Evolutionary conservation across 768 basidiomycete species (phyloP), one percentile per base, ranked within the genome.

Genomic region (Naganishia onofrii): DNA sequence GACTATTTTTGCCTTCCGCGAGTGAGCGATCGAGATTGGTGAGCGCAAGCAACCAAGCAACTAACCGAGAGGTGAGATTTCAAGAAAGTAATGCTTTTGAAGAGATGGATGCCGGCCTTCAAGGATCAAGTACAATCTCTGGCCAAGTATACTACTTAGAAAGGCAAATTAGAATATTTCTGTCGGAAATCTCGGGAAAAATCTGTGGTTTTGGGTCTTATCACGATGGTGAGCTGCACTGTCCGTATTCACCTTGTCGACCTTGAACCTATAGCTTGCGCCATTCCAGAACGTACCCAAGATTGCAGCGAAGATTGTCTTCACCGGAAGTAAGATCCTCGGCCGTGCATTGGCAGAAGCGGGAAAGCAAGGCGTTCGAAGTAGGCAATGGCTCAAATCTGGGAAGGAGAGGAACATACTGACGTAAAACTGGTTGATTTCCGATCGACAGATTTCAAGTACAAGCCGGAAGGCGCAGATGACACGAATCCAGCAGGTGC

Each of bases 341-440:
- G 93, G 96, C 67, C 94, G 90, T 82, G 96, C 96, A 52, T 87
- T 98, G 66, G 83, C 85, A 38, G 93, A 93, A 77, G 96, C 94
- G 1, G 92, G 92, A 44, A 85, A 86, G 75, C 96, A 99, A 80
- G 95, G 94, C 13, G 87, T 90, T 52, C 89, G 92, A 85, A 99
- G 96, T 98, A 79, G 76, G 89, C 79, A 21, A 13, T 15, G 56
- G 9, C 7, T 8, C 1, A 36, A 12, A 15, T 21, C 28, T 29
- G n/a, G 52, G 26, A 34, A 52, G 32, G 32, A 19, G 17, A n/a
- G 10, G 28, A 19, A 64, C 31, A 7, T 23, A 1, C 38, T 58
- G 21, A 32, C 10, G 44, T 23, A 28, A 21, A 5, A 32, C 21
- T 23, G 29, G 34, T 38, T 26, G 8, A 7, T 42, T 21, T 48